These are phyloP conservation scores for Porcisia hertigi DNA, from an alignment of 208 protist species.

Conservation along the genomic window DNA sequence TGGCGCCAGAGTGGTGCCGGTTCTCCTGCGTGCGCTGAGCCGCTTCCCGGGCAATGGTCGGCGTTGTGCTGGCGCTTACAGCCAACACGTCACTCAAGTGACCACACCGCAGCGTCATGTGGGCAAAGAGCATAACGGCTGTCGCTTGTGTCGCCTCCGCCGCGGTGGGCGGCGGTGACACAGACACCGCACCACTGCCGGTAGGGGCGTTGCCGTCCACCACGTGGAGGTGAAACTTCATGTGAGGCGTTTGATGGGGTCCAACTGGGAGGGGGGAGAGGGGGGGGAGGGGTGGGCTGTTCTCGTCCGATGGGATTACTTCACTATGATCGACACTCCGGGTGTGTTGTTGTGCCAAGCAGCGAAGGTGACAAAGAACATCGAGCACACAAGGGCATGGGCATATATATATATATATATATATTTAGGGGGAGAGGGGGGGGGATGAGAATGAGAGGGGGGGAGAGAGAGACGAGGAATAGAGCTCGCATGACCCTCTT, in stretches of 20 bases:
- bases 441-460: not conserved
- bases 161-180: not conserved
- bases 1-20: not conserved
- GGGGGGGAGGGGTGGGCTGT: not conserved
- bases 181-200: not conserved
- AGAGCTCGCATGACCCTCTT: not conserved
- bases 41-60: constrained; percentile 9
- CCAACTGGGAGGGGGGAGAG: not conserved
- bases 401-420: not conserved
- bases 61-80: constrained; percentile 70
- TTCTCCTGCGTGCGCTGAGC: constrained; percentile 2
- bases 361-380: not conserved
- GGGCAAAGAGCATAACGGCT: constrained; percentile 59
- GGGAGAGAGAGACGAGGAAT: not conserved
- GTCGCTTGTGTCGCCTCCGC: constrained; percentile 21
- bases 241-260: not conserved
- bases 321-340: not conserved
- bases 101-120: constrained; percentile 72
- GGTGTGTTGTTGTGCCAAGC: not conserved
- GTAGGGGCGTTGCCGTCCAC: constrained; percentile 52
- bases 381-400: not conserved
- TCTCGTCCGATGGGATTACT: not conserved
- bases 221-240: constrained; percentile 75
- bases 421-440: no score
- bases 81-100: constrained; percentile 50